phyloP scores from a whole-genome alignment of 1,284 basidiomycete species.

The Coriolopsis trogii region DNA sequence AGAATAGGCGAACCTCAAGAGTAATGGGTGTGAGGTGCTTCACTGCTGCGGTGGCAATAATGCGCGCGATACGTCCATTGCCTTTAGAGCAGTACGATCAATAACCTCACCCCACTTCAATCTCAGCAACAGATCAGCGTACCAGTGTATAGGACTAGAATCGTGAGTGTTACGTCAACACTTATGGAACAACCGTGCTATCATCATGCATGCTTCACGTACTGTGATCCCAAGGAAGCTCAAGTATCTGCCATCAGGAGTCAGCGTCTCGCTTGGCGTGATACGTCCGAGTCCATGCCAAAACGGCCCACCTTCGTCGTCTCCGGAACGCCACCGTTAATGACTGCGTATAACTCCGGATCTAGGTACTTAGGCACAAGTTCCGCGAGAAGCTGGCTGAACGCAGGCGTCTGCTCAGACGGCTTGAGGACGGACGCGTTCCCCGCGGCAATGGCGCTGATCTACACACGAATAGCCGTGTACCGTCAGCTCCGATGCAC shows the following conservation, averaged over 20 bases:
- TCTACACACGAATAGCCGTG: constrained; percentile 38
- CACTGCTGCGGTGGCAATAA: constrained; percentile 84
- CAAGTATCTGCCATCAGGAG: constrained; percentile 54
- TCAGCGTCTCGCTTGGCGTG: too few species aligned
- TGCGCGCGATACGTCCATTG: constrained; percentile 75
- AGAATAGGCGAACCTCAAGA: constrained; percentile 58
- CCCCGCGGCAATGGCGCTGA: constrained; percentile 82
- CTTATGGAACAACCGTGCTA: neutral
- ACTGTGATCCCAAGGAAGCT: constrained; percentile 89
- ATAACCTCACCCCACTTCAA: neutral
- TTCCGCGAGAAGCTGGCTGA: constrained; percentile 69
- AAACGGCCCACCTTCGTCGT: constrained; percentile 58
- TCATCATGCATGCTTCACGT: too few species aligned
- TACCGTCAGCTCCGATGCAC: neutral
- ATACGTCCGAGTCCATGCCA: neutral
- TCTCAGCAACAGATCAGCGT: constrained; percentile 5
- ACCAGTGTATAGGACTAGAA: constrained; percentile 64
- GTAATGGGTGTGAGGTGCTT: constrained; percentile 85
- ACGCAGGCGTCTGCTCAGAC: constrained; percentile 73
- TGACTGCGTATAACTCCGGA: constrained; percentile 65
- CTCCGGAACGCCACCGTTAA: constrained; percentile 78
- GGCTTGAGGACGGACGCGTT: constrained; percentile 78
- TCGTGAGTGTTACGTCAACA: neutral
- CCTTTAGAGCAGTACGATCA: too few species aligned
- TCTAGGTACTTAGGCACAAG: constrained; percentile 85